phyloP scores from a whole-genome alignment of 495 filamentous ascomycete genomes.

The Symbiotaphrina buchneri region DNA sequence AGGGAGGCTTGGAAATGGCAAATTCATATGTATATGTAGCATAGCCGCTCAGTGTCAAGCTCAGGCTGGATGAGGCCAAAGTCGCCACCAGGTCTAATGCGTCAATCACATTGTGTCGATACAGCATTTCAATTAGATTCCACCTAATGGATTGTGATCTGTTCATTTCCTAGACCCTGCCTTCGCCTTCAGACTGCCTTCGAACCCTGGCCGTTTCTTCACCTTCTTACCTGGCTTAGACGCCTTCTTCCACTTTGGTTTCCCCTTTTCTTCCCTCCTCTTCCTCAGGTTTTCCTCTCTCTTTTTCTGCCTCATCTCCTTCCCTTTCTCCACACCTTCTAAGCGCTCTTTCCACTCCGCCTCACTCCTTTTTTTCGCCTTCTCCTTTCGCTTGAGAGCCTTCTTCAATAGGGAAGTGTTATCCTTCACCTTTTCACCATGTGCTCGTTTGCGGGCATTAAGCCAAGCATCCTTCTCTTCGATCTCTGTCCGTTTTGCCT shows the following conservation, averaged over 20 bases:
- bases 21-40: no score
- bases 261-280: constrained; percentile 42
- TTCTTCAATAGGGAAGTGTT: constrained; percentile 82
- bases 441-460: constrained; percentile 69
- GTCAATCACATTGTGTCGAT: no score
- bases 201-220: constrained; percentile 55
- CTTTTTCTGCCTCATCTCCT: constrained; percentile 65
- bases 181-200: constrained; percentile 56
- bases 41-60: no score
- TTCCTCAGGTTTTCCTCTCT: constrained; percentile 74
- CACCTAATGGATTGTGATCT: no score
- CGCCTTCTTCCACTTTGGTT: constrained; percentile 36
- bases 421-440: constrained; percentile 78
- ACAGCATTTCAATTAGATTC: no score
- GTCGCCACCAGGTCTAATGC: no score
- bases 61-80: no score
- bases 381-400: constrained; percentile 81
- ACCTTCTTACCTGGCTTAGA: constrained; percentile 33
- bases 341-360: constrained; percentile 73
- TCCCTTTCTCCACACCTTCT: constrained; percentile 48
- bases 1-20: constrained; percentile 1
- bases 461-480: constrained; percentile 89
- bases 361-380: constrained; percentile 70
- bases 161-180: constrained; percentile 1
- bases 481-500: constrained; percentile 59